Percentiles rank a stretch among this genome's conserved stretches.
Conservation (phyloP, 2,329 filamentous ascomycete genomes). For the Fusarium longipes region DNA sequence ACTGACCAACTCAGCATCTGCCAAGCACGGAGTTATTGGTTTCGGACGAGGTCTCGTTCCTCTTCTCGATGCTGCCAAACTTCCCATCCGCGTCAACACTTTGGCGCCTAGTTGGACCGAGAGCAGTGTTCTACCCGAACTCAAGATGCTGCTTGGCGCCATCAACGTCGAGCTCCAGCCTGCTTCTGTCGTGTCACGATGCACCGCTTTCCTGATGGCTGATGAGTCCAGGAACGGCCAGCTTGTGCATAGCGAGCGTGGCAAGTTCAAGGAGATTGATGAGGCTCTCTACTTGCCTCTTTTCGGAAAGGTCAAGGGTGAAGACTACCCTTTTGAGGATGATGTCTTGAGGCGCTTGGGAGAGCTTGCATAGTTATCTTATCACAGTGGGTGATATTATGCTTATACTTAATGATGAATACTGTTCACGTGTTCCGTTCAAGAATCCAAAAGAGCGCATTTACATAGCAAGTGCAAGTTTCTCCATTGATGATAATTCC, state of each 20-base stretch:
- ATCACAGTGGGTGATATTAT: background rate
- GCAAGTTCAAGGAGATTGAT: slow-evolving; percentile 65
- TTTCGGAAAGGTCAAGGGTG: slow-evolving; percentile 48
- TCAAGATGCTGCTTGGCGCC: slow-evolving; percentile 52
- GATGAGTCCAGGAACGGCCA: slow-evolving; percentile 62
- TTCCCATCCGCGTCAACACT: slow-evolving; percentile 66
- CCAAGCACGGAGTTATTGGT: slow-evolving; percentile 67
- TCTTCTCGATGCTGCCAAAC: slow-evolving; percentile 49
- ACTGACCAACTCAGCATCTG: slow-evolving; percentile 51
- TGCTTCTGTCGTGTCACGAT: slow-evolving; percentile 59
- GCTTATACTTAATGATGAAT: background rate
- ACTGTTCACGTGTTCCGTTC: too few relatives aligned
- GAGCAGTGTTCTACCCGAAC: slow-evolving; percentile 58
- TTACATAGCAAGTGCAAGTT: too few relatives aligned
- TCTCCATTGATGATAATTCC: too few relatives aligned
- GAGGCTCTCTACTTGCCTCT: slow-evolving; percentile 54
- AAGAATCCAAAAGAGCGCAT: background rate
- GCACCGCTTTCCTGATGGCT: slow-evolving; percentile 61
- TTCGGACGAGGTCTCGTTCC: slow-evolving; percentile 60
- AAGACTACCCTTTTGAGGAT: slow-evolving; percentile 51
- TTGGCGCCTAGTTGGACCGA: slow-evolving; percentile 67
- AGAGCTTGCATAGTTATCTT: background rate
- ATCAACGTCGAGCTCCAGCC: slow-evolving; percentile 58
- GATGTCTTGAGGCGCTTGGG: slow-evolving; percentile 47
- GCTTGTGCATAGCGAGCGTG: slow-evolving; percentile 61